Base-by-base conservation (phyloP, 2,329 filamentous ascomycete species). In the Plectosphaerella plurivora region DNA sequence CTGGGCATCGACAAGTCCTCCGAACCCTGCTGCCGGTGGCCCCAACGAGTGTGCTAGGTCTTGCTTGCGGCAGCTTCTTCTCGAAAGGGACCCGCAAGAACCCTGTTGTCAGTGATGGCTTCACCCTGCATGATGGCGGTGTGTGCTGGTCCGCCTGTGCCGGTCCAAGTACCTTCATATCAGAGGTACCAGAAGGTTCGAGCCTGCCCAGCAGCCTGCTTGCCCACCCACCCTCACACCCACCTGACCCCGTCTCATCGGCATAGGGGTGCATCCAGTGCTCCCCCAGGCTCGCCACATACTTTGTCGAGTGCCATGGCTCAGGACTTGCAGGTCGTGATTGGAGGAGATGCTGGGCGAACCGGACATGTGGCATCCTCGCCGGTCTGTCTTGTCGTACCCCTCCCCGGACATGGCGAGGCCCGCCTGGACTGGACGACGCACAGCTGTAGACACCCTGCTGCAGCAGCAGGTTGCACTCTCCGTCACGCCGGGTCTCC, bases 71-170 rank as follows among this genome's bases (percentile, higher is more conserved):
- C 28, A 33, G 28, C 28, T 3, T 44, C 41, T 44, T 44, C 41
- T 33, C 28, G 7, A 33, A 44, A 18, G n/a, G 41, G 41, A 16
- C 18, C 18, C n/a, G 16, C 41, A 12, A 20, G n/a, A 18, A 44
- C 10, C n/a, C 18, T 18, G 41, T 5, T 44, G n/a, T 5, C 41
- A 16, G 41, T 20, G 39, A 39, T 45, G 49, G 44, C 39, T 45
- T 35, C 24, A 39, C n/a, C 49, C 24, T 50, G 49, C 49, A 50
- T 50, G 36, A 50, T 35, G 24, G 36, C 37, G 16, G 11, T 39
- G 24, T 20, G 16, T 36, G 28, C 28, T 47, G 15, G 22, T n/a
- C 20, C 45, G 24, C 45, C 28, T 10, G 15, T 28, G 41, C 41
- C 41, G 41, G 28, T 20, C 20, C 20, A 50, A 45, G 49, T 45